Evolutionary conservation across 345 rosid genomes (phyloP), one percentile per base, ranked within the genome.

Genomic region (Citrus medica): DNA sequence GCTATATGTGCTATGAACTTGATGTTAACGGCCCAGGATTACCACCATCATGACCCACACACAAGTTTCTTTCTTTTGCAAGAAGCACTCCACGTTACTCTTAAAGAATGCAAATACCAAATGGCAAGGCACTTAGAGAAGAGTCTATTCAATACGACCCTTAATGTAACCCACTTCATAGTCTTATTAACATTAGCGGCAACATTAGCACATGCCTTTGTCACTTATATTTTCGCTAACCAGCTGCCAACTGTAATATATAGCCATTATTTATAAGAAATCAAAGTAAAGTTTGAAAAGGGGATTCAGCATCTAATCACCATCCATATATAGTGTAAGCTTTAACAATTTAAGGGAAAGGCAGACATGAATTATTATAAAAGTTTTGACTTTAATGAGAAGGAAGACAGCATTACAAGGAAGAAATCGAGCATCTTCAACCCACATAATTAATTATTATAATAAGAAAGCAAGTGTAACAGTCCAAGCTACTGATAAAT

Each of bases 201-300:
- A 84, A 79, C 90, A 83, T 56, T 9, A 66, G 81, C 89, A 84
- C 88, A 83, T 87, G 90, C 85, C 21, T 78, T 81, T 82, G 86
- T 65, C 74, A 58, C n/a, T 10, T 37, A 59, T 19, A 25, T 28
- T 61, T 67, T 61, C 46, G 25, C 65, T 67, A 72, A 84, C 19
- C 35, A 16, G 7, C 40, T 6, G 22, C 19, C 51, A 46, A 13
- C 51, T 46, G 14, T 46, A 46, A 46, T 3, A 46, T 46, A 42
- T 76, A 76, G 73, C 64, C 64, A 70, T 46, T 70, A 76, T 58
- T 59, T 13, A 38, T 17, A 51, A 63, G 59, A 55, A 80, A 64
- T 56, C 48, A 76, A 63, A 70, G 40, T 63, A 55, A 71, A 80
- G 13, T 70, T 59, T 71, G 51, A 76, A 76, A 75, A 80, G 69